These are phyloP conservation scores for Citrullus colocynthis DNA, from an alignment of 306 rosid genomes.

Conservation along the genomic window DNA sequence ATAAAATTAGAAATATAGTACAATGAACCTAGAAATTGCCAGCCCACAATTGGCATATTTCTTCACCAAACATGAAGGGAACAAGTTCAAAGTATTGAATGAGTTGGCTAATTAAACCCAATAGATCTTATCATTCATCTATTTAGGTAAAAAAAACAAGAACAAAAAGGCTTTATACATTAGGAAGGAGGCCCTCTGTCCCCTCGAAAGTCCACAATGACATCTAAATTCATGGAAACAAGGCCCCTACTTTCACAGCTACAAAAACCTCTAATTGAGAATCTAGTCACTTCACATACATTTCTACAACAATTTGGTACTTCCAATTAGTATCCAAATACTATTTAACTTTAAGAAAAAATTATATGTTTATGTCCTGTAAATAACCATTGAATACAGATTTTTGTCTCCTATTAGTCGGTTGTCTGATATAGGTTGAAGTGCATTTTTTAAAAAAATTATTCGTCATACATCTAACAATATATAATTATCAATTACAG, in stretches of 20 bases:
- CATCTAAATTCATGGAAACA: neutral
- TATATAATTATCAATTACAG: too few species aligned
- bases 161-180: neutral
- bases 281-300: neutral
- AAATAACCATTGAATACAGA: too few species aligned
- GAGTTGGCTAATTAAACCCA: neutral
- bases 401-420: too few species aligned
- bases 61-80: neutral
- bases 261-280: neutral
- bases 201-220: neutral
- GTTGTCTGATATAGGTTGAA: too few species aligned
- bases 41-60: neutral
- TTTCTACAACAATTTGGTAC: neutral
- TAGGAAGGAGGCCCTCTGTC: neutral
- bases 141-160: neutral
- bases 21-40: neutral
- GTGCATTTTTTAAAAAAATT: too few species aligned
- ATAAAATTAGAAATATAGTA: too few species aligned
- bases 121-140: neutral
- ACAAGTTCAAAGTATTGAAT: neutral
- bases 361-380: too few species aligned
- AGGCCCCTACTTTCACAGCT: neutral
- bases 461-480: too few species aligned
- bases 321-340: too few species aligned
- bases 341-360: too few species aligned